A percentile compares a stretch with the other conserved stretches of the same genome.
These are phyloP conservation scores for Xylariaceae sp. DNA, from an alignment of 2,329 filamentous ascomycete species.

Conservation along the genomic window DNA sequence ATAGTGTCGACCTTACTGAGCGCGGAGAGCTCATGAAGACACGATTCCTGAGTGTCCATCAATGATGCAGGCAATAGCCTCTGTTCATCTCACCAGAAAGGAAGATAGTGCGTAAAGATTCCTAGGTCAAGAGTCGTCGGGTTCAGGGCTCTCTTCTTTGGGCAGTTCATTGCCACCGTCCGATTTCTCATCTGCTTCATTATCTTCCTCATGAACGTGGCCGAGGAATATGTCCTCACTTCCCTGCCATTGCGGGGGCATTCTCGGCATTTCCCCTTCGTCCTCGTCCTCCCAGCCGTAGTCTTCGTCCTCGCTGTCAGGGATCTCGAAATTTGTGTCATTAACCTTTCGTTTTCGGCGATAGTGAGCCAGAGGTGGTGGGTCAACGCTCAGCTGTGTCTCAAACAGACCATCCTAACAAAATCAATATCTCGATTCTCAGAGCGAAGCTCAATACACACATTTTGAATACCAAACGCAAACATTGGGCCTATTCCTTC, in stretches of 20 bases:
- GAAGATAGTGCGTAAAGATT: too few species aligned
- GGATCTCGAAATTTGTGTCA: constrained; percentile 56
- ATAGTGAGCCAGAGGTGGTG: constrained; percentile 35
- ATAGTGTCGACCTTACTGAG: too few species aligned
- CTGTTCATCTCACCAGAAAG: too few species aligned
- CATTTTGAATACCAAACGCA: constrained; percentile 47
- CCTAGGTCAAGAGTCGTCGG: too few species aligned
- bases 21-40: too few species aligned
- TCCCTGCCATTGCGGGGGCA: constrained; percentile 65
- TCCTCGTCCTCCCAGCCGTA: constrained; percentile 70
- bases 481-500: constrained; percentile 41
- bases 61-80: too few species aligned
- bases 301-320: constrained; percentile 63
- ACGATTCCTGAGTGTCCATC: too few species aligned
- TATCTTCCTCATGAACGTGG: constrained; percentile 39
- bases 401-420: constrained; percentile 39
- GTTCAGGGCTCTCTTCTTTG: too few species aligned
- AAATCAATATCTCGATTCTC: constrained; percentile 14
- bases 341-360: constrained; percentile 60
- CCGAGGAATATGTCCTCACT: constrained; percentile 60
- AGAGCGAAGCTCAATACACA: constrained; percentile 29
- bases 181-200: constrained; percentile 31
- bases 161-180: too few species aligned
- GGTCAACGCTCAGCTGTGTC: constrained; percentile 39
- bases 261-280: constrained; percentile 55